A percentile compares a stretch with the other conserved stretches of the same genome.
These are phyloP conservation scores for Fusarium goolgardi DNA, from an alignment of 2,329 filamentous ascomycete species.

Conservation along the genomic window DNA sequence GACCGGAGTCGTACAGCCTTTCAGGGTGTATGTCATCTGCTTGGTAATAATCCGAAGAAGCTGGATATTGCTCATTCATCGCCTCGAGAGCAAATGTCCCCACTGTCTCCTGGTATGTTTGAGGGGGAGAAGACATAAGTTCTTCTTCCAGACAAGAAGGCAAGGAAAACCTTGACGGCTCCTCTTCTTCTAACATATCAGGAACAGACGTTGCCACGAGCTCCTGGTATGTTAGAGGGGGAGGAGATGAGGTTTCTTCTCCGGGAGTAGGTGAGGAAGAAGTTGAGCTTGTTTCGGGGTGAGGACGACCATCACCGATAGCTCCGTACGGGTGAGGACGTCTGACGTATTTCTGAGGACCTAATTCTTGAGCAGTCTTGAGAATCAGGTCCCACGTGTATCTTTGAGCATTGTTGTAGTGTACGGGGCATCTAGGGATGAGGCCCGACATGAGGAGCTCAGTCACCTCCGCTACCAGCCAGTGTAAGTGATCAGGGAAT, in stretches of 20 bases:
- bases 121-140: not conserved
- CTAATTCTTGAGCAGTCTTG: not conserved
- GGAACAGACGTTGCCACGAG: not conserved
- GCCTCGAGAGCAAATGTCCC: not conserved
- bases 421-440: not conserved
- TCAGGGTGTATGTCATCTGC: not conserved
- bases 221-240: not conserved
- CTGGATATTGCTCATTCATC: not conserved
- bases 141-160: too few species aligned
- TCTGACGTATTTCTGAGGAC: not conserved
- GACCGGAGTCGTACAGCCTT: not conserved
- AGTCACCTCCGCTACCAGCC: not conserved
- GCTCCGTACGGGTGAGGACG: not conserved
- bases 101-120: not conserved
- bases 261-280: not conserved
- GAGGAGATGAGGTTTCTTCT: not conserved
- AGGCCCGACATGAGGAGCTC: not conserved
- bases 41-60: not conserved
- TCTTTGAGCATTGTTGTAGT: not conserved
- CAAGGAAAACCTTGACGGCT: not conserved
- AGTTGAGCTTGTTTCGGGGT: not conserved
- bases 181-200: not conserved
- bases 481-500: not conserved
- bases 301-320: slow-evolving; percentile 11
- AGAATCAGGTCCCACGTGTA: not conserved